phyloP scores from a whole-genome alignment of 2,329 filamentous ascomycete species.

The Colletotrichum echinochloae region DNA sequence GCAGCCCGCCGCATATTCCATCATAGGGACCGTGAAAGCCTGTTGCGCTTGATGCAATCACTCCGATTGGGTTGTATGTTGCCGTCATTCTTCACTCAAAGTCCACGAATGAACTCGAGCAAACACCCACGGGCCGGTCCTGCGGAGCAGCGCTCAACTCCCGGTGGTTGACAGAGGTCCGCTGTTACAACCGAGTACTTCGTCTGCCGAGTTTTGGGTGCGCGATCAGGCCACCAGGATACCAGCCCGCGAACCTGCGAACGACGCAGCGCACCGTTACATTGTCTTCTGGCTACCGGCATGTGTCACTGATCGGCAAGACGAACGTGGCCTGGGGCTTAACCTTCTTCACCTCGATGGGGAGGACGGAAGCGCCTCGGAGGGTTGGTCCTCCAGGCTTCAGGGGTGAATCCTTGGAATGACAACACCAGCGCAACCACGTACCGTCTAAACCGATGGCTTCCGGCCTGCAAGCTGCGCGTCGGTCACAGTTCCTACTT shows the following conservation, averaged over 20 bases:
- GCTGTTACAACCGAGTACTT: conserved; percentile 5
- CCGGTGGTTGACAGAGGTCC: background rate
- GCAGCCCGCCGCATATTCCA: conserved; percentile 2
- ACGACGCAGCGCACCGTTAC: conserved; percentile 14
- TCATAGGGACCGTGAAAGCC: background rate
- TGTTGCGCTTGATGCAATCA: conserved; percentile 29
- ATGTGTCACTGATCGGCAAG: conserved; percentile 21
- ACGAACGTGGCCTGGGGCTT: background rate
- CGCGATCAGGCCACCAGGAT: conserved; percentile 22
- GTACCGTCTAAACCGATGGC: background rate
- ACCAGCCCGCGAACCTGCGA: conserved; percentile 22
- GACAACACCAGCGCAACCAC: conserved; percentile 5
- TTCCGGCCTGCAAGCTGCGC: conserved; percentile 1
- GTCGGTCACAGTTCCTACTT: background rate
- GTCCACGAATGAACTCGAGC: conserved; percentile 38
- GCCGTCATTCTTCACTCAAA: background rate
- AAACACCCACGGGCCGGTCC: conserved; percentile 2
- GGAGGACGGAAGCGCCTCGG: conserved; percentile 12
- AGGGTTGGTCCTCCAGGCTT: background rate
- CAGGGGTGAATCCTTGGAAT: conserved; percentile 21
- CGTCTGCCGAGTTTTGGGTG: conserved; percentile 19
- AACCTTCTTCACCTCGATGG: background rate
- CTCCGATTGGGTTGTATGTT: conserved; percentile 4
- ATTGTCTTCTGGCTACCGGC: conserved; percentile 24
- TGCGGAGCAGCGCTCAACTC: background rate